Percentiles rank a stretch among this genome's conserved stretches.
Conservation (phyloP, 352 stramenopile genomes). For the Aphanomyces stellatus region DNA sequence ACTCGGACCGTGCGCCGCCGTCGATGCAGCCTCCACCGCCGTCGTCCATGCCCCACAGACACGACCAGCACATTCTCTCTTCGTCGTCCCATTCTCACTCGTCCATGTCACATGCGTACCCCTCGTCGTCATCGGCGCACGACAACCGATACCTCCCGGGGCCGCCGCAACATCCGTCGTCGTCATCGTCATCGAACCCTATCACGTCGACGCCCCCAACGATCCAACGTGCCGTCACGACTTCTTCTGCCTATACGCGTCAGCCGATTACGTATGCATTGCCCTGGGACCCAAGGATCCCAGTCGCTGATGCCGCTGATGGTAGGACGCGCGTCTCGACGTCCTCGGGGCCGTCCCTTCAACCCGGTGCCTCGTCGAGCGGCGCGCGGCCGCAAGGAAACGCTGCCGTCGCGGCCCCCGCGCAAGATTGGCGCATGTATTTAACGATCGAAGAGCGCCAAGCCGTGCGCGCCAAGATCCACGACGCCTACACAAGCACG, state of each 20-base stretch:
- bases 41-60: too few species aligned
- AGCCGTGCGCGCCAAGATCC: conserved; percentile 80
- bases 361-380: too few species aligned
- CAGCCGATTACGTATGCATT: conserved; percentile 20
- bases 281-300: too few species aligned
- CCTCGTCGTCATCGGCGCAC: neutral
- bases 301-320: too few species aligned
- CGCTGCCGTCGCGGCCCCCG: too few species aligned
- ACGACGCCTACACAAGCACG: conserved; percentile 74
- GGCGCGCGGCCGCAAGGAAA: too few species aligned
- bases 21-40: too few species aligned
- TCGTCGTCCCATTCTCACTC: neutral
- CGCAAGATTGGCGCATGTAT: conserved; percentile 83
- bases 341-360: too few species aligned
- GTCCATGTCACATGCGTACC: neutral
- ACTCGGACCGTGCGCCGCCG: too few species aligned
- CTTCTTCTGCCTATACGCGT: conserved; percentile 73
- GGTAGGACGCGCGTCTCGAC: neutral
- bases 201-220: conserved; percentile 71
- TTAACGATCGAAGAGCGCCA: conserved; percentile 86
- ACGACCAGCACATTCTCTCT: neutral
- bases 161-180: neutral
- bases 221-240: conserved; percentile 77
- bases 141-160: conserved; percentile 23
- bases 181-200: conserved; percentile 36